Percentiles rank a stretch among this genome's conserved stretches.
Evolutionary conservation across 73 alveolate genomes (phyloP).

Genomic region (Symbiodinium pilosum): DNA sequence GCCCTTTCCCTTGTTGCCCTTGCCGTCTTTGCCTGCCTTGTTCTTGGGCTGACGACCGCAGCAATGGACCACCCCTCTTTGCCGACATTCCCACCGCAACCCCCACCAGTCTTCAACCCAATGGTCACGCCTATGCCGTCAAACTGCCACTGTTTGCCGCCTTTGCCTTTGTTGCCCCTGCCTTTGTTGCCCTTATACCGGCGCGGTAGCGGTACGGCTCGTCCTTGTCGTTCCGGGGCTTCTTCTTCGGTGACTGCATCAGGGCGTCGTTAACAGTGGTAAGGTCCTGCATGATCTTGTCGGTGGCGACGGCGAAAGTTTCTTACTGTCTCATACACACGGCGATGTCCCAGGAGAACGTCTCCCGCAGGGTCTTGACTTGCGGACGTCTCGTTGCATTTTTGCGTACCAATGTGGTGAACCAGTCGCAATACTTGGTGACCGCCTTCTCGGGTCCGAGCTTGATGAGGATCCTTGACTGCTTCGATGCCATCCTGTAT

Average conservation of each 20-base stretch:
- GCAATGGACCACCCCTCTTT: no score
- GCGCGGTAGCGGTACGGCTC: no score
- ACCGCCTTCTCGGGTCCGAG: not conserved
- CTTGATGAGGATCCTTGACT: not conserved
- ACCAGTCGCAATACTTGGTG: not conserved
- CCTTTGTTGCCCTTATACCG: no score
- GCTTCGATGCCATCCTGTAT: not conserved
- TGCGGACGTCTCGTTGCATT: not conserved
- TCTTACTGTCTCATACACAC: not conserved
- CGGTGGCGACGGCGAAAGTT: not conserved
- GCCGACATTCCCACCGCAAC: not conserved
- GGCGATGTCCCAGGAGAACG: no score
- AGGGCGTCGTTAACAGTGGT: not conserved
- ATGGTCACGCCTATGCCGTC: no score
- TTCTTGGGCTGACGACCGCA: no score
- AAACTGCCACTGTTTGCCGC: not conserved
- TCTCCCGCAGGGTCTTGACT: no score
- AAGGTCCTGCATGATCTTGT: not conserved
- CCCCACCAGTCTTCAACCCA: no score
- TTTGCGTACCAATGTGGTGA: not conserved
- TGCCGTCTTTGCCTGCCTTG: not conserved
- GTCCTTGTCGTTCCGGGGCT: not conserved
- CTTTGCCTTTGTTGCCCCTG: not conserved
- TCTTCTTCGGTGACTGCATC: not conserved
- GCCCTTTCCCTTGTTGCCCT: not conserved